These are phyloP conservation scores for Aspergillus viridinutans DNA, from an alignment of 2,329 filamentous ascomycete genomes.

Conservation along the genomic window DNA sequence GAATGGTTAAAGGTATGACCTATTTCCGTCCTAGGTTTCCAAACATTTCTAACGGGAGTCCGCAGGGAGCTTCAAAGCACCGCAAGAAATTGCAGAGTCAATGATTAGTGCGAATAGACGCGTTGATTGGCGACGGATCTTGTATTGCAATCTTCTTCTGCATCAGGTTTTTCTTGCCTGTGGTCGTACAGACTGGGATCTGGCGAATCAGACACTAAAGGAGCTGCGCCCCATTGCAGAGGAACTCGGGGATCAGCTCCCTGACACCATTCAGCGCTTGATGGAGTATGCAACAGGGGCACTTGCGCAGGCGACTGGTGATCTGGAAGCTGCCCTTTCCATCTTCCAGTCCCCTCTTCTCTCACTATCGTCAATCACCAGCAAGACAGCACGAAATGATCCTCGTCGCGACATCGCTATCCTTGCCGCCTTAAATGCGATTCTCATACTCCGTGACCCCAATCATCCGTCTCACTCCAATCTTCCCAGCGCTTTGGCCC, in stretches of 20 bases:
- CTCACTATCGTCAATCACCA: slow-evolving; percentile 42
- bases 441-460: slow-evolving; percentile 68
- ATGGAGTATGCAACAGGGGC: slow-evolving; percentile 70
- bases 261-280: slow-evolving; percentile 48
- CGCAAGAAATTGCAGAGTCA: slow-evolving; percentile 47
- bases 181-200: slow-evolving; percentile 65
- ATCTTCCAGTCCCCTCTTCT: slow-evolving; percentile 64
- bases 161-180: slow-evolving; percentile 67
- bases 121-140: slow-evolving; percentile 60
- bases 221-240: slow-evolving; percentile 48
- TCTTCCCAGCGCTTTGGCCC: slow-evolving; percentile 59
- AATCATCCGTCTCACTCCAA: slow-evolving; percentile 54
- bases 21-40: slow-evolving; percentile 8
- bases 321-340: slow-evolving; percentile 63
- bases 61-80: slow-evolving; percentile 33
- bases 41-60: slow-evolving; percentile 10
- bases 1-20: slow-evolving; percentile 43
- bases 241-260: slow-evolving; percentile 39
- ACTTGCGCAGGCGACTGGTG: slow-evolving; percentile 71
- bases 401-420: slow-evolving; percentile 62
- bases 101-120: slow-evolving; percentile 56
- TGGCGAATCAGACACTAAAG: slow-evolving; percentile 56
- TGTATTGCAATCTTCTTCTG: slow-evolving; percentile 67
- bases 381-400: slow-evolving; percentile 42
- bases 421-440: slow-evolving; percentile 59